These are phyloP conservation scores for Helichrysum umbraculigerum DNA, from an alignment of 129 eudicot species.

Conservation along the genomic window DNA sequence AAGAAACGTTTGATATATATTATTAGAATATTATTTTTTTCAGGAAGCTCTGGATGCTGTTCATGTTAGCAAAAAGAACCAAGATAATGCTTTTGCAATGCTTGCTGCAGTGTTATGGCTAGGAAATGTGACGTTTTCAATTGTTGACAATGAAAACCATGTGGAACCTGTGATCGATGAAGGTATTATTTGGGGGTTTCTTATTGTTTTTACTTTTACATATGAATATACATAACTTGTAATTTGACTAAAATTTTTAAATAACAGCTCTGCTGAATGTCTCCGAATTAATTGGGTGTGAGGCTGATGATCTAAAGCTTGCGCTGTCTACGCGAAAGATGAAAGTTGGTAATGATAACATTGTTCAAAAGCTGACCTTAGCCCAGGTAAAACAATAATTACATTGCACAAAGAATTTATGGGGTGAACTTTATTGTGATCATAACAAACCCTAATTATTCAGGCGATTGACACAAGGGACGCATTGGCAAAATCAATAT, in stretches of 20 bases:
- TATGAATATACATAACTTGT: not conserved
- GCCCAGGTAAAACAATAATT: conserved; percentile 59
- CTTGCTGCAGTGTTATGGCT: conserved; percentile 95
- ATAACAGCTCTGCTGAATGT: conserved; percentile 66
- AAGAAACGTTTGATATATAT: not conserved
- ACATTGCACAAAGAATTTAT: not conserved
- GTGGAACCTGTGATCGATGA: conserved; percentile 86
- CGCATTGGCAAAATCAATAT: conserved; percentile 97
- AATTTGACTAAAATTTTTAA: conserved; percentile 2
- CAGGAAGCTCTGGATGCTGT: conserved; percentile 98
- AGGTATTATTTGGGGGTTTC: conserved; percentile 40
- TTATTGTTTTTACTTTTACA: not conserved
- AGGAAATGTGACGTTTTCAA: conserved; percentile 75
- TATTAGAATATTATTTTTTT: conserved; percentile 3
- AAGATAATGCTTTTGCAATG: conserved; percentile 90
- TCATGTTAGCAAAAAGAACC: conserved; percentile 87
- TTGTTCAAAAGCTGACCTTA: conserved; percentile 78
- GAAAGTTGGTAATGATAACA: conserved; percentile 72
- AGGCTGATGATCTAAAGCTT: conserved; percentile 56
- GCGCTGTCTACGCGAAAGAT: conserved; percentile 84
- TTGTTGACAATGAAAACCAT: conserved; percentile 82
- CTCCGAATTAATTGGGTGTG: conserved; percentile 70
- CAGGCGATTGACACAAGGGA: conserved; percentile 92
- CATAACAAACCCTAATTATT: not conserved
- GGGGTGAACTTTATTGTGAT: conserved; percentile 6